Conservation (phyloP, 768 basidiomycete species). For the Xerocomellus dryophilus region DNA sequence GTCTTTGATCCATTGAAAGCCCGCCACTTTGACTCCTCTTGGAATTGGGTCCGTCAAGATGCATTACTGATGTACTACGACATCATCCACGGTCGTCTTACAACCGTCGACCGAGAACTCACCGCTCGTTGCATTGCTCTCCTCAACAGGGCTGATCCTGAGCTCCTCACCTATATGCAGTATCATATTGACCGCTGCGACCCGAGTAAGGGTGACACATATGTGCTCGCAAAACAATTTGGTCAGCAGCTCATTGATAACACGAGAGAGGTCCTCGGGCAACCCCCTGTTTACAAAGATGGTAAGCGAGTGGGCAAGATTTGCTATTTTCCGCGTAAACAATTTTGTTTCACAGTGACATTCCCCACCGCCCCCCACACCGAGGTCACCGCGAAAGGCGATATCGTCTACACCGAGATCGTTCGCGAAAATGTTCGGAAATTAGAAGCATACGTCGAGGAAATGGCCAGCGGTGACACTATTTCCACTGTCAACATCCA, state of each 20-base stretch:
- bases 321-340: neutral
- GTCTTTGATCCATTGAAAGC: conserved; percentile 94
- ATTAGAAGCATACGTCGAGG: conserved; percentile 94
- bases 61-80: conserved; percentile 97
- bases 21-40: conserved; percentile 96
- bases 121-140: conserved; percentile 96
- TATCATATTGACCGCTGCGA: conserved; percentile 87
- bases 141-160: conserved; percentile 95
- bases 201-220: conserved; percentile 81
- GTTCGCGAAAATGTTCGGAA: conserved; percentile 96
- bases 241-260: conserved; percentile 95
- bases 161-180: conserved; percentile 91
- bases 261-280: conserved; percentile 75
- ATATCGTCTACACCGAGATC: conserved; percentile 92
- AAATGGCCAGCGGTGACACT: conserved; percentile 96
- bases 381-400: conserved; percentile 89
- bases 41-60: conserved; percentile 99
- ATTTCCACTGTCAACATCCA: conserved; percentile 88
- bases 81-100: conserved; percentile 93
- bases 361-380: conserved; percentile 98
- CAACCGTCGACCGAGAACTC: conserved; percentile 92
- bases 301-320: conserved; percentile 49
- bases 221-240: conserved; percentile 94
- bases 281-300: conserved; percentile 93
- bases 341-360: conserved; percentile 56